phyloP scores from a whole-genome alignment of 768 basidiomycete species.

The Phanerochaete carnosa region DNA sequence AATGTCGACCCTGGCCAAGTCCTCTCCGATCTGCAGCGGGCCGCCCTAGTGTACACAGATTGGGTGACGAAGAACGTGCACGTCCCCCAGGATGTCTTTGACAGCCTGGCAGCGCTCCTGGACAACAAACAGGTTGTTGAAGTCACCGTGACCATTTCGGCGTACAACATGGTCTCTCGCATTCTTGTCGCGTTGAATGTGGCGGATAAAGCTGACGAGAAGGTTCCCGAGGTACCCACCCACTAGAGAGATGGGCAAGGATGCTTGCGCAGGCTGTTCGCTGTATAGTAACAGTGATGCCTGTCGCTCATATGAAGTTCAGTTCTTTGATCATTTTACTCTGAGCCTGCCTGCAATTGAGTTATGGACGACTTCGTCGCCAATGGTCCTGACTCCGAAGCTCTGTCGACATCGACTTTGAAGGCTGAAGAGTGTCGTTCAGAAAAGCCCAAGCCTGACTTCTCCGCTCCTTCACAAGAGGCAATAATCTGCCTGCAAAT shows the following conservation, averaged over 20 bases:
- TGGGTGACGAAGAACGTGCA: slow-evolving; percentile 48
- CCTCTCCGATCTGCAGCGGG: slow-evolving; percentile 45
- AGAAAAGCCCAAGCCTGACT: too few relatives aligned
- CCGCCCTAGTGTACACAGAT: slow-evolving; percentile 57
- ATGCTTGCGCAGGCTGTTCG: too few relatives aligned
- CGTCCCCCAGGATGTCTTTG: slow-evolving; percentile 39
- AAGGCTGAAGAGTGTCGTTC: too few relatives aligned
- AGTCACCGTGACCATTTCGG: slow-evolving; percentile 43
- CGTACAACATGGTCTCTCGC: slow-evolving; percentile 72
- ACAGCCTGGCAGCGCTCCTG: slow-evolving; percentile 38
- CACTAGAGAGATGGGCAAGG: background rate
- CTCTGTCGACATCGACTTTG: too few relatives aligned
- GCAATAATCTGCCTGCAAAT: too few relatives aligned
- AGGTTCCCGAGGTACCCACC: background rate
- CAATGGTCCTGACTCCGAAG: too few relatives aligned
- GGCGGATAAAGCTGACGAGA: slow-evolving; percentile 32
- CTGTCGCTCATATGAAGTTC: background rate
- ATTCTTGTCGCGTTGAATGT: slow-evolving; percentile 61
- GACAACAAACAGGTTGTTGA: slow-evolving; percentile 43
- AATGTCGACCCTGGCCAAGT: slow-evolving; percentile 23
- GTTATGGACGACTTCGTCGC: background rate
- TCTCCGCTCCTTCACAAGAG: too few relatives aligned
- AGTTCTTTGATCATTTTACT: background rate
- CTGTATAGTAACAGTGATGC: too few relatives aligned
- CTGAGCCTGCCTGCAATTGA: too few relatives aligned